Conservation (phyloP, 768 basidiomycete species). For the Coprinopsis strossmayeri region DNA sequence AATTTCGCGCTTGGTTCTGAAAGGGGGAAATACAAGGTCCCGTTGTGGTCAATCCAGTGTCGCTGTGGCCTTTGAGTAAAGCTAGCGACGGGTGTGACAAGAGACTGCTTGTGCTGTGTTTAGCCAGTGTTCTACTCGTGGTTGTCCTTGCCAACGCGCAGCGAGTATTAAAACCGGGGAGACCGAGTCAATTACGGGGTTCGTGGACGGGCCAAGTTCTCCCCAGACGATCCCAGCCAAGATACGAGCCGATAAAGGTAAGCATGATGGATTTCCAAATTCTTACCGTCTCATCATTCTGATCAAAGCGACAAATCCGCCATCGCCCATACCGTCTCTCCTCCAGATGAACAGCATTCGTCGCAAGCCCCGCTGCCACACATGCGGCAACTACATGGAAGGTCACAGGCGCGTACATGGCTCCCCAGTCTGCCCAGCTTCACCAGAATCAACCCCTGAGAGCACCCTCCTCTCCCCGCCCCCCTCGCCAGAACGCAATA, state of each 20-base stretch:
- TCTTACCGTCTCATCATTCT: background rate
- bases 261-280: no score
- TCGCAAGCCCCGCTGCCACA: slow-evolving; percentile 8
- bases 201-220: no score
- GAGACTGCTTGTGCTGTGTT: background rate
- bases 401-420: slow-evolving; percentile 6
- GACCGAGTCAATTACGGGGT: background rate
- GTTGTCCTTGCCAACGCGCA: background rate
- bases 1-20: background rate
- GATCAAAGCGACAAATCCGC: background rate
- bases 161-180: background rate
- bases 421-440: slow-evolving; percentile 2
- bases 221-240: no score
- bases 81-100: background rate
- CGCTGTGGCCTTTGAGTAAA: background rate
- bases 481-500: slow-evolving; percentile 1
- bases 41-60: background rate
- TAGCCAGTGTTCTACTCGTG: background rate
- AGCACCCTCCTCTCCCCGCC: slow-evolving; percentile 7
- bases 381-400: slow-evolving; percentile 6
- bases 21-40: background rate
- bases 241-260: no score
- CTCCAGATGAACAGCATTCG: background rate
- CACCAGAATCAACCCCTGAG: background rate
- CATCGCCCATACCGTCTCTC: no score